Evolutionary conservation across 768 basidiomycete species (phyloP).

Genomic region (Russula emetica): DNA sequence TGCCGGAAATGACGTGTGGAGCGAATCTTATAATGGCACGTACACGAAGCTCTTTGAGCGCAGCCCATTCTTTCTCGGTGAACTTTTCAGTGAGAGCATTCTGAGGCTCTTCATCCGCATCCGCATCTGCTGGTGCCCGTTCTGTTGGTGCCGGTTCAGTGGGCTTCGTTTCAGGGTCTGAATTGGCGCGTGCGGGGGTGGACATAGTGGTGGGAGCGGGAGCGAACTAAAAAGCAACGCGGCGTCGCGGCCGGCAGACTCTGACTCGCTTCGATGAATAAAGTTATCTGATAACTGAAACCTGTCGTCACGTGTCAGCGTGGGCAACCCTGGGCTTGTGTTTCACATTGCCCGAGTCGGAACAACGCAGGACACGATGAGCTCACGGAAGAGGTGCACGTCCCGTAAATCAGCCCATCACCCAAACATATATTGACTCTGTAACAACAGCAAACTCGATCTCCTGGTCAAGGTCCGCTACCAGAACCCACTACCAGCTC

Average conservation of each 20-base stretch:
- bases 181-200: conserved; percentile 10
- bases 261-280: not conserved
- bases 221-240: not conserved
- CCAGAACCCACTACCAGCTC: conserved; percentile 88
- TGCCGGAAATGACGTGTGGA: not conserved
- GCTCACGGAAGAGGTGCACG: conserved; percentile 50
- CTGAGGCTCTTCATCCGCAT: conserved; percentile 49
- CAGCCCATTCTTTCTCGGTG: conserved; percentile 66
- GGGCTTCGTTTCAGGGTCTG: conserved; percentile 16
- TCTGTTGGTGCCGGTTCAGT: conserved; percentile 8
- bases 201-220: conserved; percentile 15
- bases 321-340: not conserved
- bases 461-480: conserved; percentile 91
- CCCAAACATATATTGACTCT: not conserved
- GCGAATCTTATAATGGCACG: conserved; percentile 26
- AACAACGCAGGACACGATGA: conserved; percentile 38
- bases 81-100: conserved; percentile 66
- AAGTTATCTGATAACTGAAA: conserved; percentile 17
- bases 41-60: conserved; percentile 65
- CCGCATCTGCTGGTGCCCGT: conserved; percentile 18
- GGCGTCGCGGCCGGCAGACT: accelerated
- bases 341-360: too few species aligned
- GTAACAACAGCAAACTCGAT: conserved; percentile 66
- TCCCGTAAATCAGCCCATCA: not conserved
- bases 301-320: not conserved